A percentile compares a stretch with the other conserved stretches of the same genome.
These are phyloP conservation scores for Fusarium marasasianum DNA, from an alignment of 2,329 filamentous ascomycete species.

Conservation along the genomic window DNA sequence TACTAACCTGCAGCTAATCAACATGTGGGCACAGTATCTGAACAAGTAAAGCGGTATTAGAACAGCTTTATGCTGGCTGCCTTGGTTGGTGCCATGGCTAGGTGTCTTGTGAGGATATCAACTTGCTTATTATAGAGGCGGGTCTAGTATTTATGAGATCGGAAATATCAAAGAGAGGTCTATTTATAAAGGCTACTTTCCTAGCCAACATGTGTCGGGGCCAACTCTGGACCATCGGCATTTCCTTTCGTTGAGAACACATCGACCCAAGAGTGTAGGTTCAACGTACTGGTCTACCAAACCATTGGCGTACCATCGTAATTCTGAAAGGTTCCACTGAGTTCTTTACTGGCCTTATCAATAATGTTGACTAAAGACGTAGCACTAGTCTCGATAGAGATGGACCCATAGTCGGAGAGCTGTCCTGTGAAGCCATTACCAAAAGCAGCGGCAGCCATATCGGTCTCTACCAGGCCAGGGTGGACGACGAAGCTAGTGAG, in stretches of 20 bases:
- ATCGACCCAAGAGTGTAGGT: fast-evolving
- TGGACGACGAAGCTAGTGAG: background rate
- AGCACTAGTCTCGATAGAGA: background rate
- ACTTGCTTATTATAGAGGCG: background rate
- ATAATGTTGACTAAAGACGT: fast-evolving
- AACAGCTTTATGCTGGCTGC: no score
- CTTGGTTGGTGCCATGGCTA: no score
- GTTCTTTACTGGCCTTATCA: background rate
- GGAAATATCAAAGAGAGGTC: background rate
- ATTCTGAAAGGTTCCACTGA: background rate
- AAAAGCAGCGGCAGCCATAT: fast-evolving
- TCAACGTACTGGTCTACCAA: background rate
- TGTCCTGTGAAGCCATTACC: fast-evolving
- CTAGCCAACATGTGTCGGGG: no score
- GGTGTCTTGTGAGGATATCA: no score
- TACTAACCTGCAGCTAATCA: no score
- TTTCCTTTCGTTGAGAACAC: background rate
- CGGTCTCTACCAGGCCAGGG: background rate
- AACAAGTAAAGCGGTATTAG: no score
- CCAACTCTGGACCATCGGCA: background rate
- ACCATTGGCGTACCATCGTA: background rate
- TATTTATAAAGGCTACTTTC: background rate
- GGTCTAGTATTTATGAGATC: fast-evolving
- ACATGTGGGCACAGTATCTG: no score
- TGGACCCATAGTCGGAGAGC: background rate